Conservation (phyloP, 805 yeast species). For the Citeromyces matritensis region DNA sequence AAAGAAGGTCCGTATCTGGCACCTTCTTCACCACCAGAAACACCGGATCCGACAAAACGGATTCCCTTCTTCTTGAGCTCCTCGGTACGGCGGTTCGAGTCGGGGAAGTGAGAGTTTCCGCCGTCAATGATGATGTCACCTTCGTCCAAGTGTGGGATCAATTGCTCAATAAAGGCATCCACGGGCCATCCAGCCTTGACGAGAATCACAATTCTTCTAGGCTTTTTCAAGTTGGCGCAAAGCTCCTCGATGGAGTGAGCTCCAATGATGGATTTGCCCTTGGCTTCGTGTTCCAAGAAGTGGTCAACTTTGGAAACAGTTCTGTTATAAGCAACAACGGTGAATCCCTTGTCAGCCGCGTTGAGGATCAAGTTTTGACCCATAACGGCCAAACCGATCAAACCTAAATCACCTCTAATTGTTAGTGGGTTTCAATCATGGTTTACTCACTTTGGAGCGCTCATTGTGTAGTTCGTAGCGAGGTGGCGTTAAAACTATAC, state of each 20-base stretch:
- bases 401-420: slow-evolving; percentile 85
- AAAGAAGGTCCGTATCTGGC: slow-evolving; percentile 98
- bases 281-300: slow-evolving; percentile 87
- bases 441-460: neutral
- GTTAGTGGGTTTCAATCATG: slow-evolving; percentile 4
- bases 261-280: slow-evolving; percentile 92
- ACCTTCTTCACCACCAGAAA: slow-evolving; percentile 99
- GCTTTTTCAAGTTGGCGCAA: slow-evolving; percentile 81
- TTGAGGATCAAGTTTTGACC: slow-evolving; percentile 96
- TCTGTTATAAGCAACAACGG: slow-evolving; percentile 98
- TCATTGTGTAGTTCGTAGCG: no score
- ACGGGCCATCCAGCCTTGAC: slow-evolving; percentile 97
- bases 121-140: slow-evolving; percentile 99
- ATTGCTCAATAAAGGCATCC: slow-evolving; percentile 77
- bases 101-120: slow-evolving; percentile 99
- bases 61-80: slow-evolving; percentile 81
- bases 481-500: no score
- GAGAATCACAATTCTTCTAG: slow-evolving; percentile 86
- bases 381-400: slow-evolving; percentile 99
- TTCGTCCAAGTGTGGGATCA: slow-evolving; percentile 82
- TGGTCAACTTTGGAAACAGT: slow-evolving; percentile 92
- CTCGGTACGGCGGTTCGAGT: slow-evolving; percentile 89
- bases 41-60: slow-evolving; percentile 96
- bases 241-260: slow-evolving; percentile 88
- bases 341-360: slow-evolving; percentile 97